A percentile compares a stretch with the other conserved stretches of the same genome.
Evolutionary conservation across 345 rosid species (phyloP).

Genomic region (Arabis alpina): DNA sequence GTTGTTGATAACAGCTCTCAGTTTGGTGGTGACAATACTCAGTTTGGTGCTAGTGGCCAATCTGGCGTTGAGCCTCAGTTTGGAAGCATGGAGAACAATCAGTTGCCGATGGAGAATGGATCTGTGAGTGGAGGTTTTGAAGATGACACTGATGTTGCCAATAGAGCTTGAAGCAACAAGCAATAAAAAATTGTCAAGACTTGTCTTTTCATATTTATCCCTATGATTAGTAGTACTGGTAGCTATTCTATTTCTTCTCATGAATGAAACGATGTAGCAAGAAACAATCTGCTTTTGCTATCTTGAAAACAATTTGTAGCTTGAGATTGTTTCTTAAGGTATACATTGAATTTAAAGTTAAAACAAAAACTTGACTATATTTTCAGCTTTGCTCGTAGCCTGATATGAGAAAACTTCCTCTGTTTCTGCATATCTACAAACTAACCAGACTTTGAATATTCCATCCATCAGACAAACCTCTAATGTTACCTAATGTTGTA

Average conservation of each 20-base stretch:
- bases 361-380: slow-evolving; percentile 9
- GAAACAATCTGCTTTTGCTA: slow-evolving; percentile 27
- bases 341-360: background rate
- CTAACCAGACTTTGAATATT: slow-evolving; percentile 10
- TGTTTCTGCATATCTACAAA: slow-evolving; percentile 15
- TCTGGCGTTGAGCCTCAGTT: slow-evolving; percentile 38
- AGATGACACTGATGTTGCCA: slow-evolving; percentile 58
- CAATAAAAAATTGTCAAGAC: slow-evolving; percentile 15
- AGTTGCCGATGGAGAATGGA: slow-evolving; percentile 28
- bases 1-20: slow-evolving; percentile 30
- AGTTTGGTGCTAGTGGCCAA: slow-evolving; percentile 32
- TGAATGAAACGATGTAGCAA: background rate
- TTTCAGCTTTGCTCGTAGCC: slow-evolving; percentile 13
- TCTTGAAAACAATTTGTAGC: slow-evolving; percentile 35
- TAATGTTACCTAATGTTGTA: background rate
- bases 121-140: slow-evolving; percentile 39
- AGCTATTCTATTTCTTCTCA: slow-evolving; percentile 5
- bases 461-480: background rate
- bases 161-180: slow-evolving; percentile 62
- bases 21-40: slow-evolving; percentile 42
- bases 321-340: slow-evolving; percentile 30
- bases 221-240: background rate
- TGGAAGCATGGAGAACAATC: slow-evolving; percentile 37
- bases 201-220: slow-evolving; percentile 14
- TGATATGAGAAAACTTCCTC: slow-evolving; percentile 4